A percentile compares a stretch with the other conserved stretches of the same genome.
Evolutionary conservation across 2,329 filamentous ascomycete genomes (phyloP).

Genomic region (Pleochaeta shiraiana): DNA sequence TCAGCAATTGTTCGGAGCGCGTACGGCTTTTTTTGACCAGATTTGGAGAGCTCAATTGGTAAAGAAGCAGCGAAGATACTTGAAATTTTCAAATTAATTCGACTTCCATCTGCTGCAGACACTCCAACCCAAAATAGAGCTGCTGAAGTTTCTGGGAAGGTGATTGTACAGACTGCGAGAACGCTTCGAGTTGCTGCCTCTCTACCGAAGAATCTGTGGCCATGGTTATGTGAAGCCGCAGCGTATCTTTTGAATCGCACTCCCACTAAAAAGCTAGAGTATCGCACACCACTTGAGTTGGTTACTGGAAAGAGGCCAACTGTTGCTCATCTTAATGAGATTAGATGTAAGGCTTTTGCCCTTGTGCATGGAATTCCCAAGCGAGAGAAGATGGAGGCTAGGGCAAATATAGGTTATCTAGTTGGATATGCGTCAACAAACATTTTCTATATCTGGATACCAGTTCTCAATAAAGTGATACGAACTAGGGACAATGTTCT

Average conservation of each 20-base stretch:
- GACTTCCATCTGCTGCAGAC: not conserved
- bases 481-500: not conserved
- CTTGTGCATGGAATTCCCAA: not conserved
- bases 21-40: not conserved
- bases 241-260: not conserved
- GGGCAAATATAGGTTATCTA: not conserved
- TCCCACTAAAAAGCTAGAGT: not conserved
- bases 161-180: not conserved
- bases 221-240: not conserved
- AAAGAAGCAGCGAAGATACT: not conserved
- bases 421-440: not conserved
- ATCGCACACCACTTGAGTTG: not conserved
- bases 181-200: not conserved
- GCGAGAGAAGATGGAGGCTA: not conserved
- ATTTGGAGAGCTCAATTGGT: not conserved
- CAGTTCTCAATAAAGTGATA: not conserved
- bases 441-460: not conserved
- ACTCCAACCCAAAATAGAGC: not conserved
- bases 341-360: not conserved
- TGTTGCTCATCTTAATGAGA: not conserved
- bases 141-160: constrained; percentile 1
- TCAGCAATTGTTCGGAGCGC: not conserved
- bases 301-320: not conserved
- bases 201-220: constrained; percentile 2
- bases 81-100: not conserved